Evolutionary conservation across 768 basidiomycete species (phyloP).

Genomic region (Xerocomus spinulosus): DNA sequence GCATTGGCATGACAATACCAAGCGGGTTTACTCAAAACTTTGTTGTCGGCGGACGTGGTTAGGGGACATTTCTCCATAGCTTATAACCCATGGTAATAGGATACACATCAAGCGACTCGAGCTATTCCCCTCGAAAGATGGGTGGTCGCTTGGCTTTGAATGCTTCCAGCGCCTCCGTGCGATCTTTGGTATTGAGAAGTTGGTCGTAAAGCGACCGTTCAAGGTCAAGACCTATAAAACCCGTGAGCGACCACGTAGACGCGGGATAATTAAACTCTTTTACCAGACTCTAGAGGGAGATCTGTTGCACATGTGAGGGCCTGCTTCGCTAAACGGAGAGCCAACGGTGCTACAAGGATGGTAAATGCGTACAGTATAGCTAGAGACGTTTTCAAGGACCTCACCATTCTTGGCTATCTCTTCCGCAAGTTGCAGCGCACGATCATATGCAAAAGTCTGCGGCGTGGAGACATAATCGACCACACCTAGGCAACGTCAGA

Average conservation of each 20-base stretch:
- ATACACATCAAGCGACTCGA: slow-evolving; percentile 1
- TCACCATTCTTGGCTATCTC: slow-evolving; percentile 64
- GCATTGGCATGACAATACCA: slow-evolving; percentile 55
- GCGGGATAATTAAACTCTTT: neutral
- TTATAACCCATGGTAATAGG: neutral
- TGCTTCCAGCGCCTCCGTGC: slow-evolving; percentile 78
- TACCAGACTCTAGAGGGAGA: slow-evolving; percentile 72
- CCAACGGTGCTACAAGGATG: slow-evolving; percentile 62
- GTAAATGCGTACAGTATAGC: neutral
- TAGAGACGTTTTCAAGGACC: slow-evolving; percentile 6
- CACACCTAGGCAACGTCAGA: slow-evolving; percentile 49
- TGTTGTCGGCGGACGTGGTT: slow-evolving; percentile 42
- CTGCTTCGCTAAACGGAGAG: slow-evolving; percentile 82
- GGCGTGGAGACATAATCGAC: slow-evolving; percentile 74
- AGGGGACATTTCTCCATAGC: slow-evolving; percentile 22
- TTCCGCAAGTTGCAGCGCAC: slow-evolving; percentile 64
- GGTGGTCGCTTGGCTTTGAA: slow-evolving; percentile 83
- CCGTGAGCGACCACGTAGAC: neutral
- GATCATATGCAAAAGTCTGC: slow-evolving; percentile 59
- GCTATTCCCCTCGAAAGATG: slow-evolving; percentile 73
- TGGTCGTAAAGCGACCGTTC: slow-evolving; percentile 83
- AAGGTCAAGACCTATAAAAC: slow-evolving; percentile 72
- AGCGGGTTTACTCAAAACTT: slow-evolving; percentile 55
- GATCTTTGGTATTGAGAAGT: slow-evolving; percentile 69
- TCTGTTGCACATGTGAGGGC: slow-evolving; percentile 80